A percentile compares a stretch with the other conserved stretches of the same genome.
Evolutionary conservation across 1,284 basidiomycete species (phyloP).

Genomic region (Sanguinoderma infundibulare): DNA sequence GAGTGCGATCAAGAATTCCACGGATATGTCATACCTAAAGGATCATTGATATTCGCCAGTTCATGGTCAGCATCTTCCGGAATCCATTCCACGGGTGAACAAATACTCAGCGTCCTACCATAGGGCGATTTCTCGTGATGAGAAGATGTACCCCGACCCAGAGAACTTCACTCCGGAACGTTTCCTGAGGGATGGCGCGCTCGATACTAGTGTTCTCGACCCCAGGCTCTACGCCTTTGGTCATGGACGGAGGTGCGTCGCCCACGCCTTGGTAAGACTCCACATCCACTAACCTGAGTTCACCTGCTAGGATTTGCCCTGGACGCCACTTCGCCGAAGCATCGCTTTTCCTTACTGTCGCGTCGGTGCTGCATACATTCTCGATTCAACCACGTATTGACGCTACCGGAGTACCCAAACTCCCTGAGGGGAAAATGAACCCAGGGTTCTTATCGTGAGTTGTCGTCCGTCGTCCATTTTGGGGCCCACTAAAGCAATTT

Average conservation of each 20-base stretch:
- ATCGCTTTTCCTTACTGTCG: background rate
- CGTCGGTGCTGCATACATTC: conserved; percentile 1
- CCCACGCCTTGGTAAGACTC: background rate
- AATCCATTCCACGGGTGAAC: background rate
- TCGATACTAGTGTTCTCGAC: background rate
- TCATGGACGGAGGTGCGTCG: conserved; percentile 8
- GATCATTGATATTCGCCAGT: conserved; percentile 23
- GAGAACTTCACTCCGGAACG: background rate
- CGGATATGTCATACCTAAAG: conserved; percentile 29
- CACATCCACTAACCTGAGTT: background rate
- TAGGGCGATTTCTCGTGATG: conserved; percentile 10
- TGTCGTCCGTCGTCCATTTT: background rate
- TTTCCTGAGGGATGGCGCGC: conserved; percentile 14
- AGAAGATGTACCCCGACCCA: conserved; percentile 14
- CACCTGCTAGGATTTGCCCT: background rate
- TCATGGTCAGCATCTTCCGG: conserved; percentile 4
- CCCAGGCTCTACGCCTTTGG: conserved; percentile 24
- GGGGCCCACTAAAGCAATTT: background rate
- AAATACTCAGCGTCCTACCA: background rate
- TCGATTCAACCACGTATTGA: background rate
- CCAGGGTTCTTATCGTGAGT: background rate
- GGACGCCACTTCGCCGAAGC: conserved; percentile 4
- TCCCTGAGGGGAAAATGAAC: background rate
- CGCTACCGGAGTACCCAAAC: background rate
- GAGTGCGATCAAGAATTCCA: conserved; percentile 22